Evolutionary conservation across 192 early-diverging fungal species (phyloP), one percentile per base, ranked within the genome.

Genomic region (Podila clonocystis): DNA sequence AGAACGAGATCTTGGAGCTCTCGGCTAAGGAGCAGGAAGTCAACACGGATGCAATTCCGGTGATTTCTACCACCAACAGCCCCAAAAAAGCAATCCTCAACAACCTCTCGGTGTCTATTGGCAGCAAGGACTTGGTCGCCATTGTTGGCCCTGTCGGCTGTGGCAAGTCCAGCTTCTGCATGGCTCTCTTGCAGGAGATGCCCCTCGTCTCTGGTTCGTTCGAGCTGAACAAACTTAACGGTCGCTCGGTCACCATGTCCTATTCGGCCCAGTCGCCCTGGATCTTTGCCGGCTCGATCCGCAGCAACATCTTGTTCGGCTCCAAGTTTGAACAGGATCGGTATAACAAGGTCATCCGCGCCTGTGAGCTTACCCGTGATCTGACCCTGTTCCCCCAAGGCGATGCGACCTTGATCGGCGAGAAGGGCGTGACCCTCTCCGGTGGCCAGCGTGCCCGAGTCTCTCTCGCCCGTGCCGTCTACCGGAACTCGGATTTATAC

Each of bases 281-380:
- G 91, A 91, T 93, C 58, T 85, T 91, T 75, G 91, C 91, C 57
- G 89, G 86, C 2, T 86, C 90, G 11, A 82, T 93, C 64, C 83
- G 86, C 49, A 89, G 91, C 69, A 93, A 92, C 76, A 91, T 93
- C 55, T 63, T 92, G 67, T 92, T 93, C 79, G 91, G 91, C 41
- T 85, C 83, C 29, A 64, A 65, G 17, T 87, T 84, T 50, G 84
- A 92, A 63, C 82, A 82, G 63, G 85, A 79, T 34, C 82, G 85
- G 7, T 93, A 91, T 69, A 65, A 85, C 50, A 66, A 74, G 26
- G 91, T 91, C 48, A 73, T 93, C 38, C 77, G 88, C 19, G 87
- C 86, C 9, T 89, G 91, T 59, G 86, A 86, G n/a, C 66, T 91
- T 63, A 67, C 82, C 2, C 85, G 82, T 3, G 89, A 93, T 67